Evolutionary conservation across 306 rosid genomes (phyloP), one percentile per base, ranked within the genome.

Genomic region (Alnus rubra): DNA sequence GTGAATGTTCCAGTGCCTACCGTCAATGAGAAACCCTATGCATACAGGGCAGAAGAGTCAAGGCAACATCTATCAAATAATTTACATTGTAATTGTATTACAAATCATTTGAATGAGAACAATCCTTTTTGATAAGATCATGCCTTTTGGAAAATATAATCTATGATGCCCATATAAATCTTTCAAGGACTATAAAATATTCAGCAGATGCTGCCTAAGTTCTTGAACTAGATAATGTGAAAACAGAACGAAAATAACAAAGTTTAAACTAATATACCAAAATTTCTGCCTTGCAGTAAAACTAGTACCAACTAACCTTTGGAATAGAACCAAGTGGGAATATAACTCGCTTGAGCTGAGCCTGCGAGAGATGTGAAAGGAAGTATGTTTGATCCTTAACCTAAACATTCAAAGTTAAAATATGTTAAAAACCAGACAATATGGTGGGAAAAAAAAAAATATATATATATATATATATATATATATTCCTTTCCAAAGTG

Each of bases 311-410:
- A 86, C 93, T 79, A 56, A 95, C 98, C 98, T 95, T 91, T 60
- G 98, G 86, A 76, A 93, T 85, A 83, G 86, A 85, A 76, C 98
- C 98, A 77, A 89, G 95, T 1, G 96, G 98, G 80, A 95, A 95
- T 45, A 92, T 76, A 76, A 95, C 86, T 70, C 74, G 85, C 89
- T 85, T 92, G 84, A 95, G 92, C 86, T 91, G 98, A 81, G 86
- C 86, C 78, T 91, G 97, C 11, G 96, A 89, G 74, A 94, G 95
- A 87, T 92, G 94, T 4, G 97, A 92, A 79, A 95, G 90, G 83
- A 95, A 95, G 87, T 92, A 95, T 13, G 98, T 95, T 82, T 94
- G 98, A 88, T 94, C 98, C 81, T 94, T 92, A 69, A 94, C 94
- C 98, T 94, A 78, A 67, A 88, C 74, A 77, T 74, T 76, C 59